Percentiles rank a stretch among this genome's conserved stretches.
These are phyloP conservation scores for Pilatotrama ljubarskyi DNA, from an alignment of 768 basidiomycete species.

Conservation along the genomic window DNA sequence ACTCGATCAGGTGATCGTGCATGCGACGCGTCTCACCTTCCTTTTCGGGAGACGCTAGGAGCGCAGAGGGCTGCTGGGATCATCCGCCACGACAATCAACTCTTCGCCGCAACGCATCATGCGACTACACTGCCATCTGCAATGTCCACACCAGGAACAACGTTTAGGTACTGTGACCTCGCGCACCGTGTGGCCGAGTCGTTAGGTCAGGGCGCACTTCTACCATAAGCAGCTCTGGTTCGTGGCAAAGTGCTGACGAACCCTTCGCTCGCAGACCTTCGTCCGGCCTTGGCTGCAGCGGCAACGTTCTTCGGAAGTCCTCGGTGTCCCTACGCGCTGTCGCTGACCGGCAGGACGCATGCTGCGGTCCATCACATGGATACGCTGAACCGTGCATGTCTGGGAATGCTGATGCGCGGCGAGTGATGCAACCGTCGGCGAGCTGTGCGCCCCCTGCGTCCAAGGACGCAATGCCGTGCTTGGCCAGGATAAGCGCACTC, in stretches of 20 bases:
- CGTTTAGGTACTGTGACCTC: not conserved
- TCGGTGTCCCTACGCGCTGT: not conserved
- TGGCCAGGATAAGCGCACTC: not conserved
- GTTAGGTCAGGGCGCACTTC: not conserved
- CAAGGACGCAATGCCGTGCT: not conserved
- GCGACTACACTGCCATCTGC: not conserved
- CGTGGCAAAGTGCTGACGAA: not conserved
- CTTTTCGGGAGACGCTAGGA: not conserved
- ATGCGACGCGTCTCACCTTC: not conserved
- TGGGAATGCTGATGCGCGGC: not conserved
- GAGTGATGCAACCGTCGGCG: slow-evolving; percentile 8
- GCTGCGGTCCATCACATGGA: not conserved
- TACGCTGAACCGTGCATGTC: not conserved
- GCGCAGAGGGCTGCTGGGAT: not conserved
- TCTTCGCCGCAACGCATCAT: not conserved
- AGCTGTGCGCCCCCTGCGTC: not conserved
- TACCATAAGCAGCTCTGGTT: not conserved
- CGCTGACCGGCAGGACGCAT: not conserved
- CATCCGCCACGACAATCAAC: not conserved
- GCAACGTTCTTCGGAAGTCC: not conserved
- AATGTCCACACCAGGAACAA: not conserved
- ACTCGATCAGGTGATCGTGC: slow-evolving; percentile 7
- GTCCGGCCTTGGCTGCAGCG: not conserved
- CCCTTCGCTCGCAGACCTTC: not conserved
- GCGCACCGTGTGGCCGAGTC: not conserved